Conservation (phyloP, 106 monocot genomes). For the Phalaenopsis aphrodite region DNA sequence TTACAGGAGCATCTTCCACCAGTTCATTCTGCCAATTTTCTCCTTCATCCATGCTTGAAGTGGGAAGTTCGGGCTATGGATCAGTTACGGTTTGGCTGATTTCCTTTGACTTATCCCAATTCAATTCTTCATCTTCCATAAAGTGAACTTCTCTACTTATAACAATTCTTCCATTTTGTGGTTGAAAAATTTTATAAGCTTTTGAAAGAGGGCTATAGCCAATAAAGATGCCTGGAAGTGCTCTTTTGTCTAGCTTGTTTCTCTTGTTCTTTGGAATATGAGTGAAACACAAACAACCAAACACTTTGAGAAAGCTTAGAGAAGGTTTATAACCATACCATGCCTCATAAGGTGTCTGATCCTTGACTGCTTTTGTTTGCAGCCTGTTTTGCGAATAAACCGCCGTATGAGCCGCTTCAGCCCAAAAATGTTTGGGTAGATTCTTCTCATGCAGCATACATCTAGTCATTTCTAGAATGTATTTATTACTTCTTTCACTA, state of each 20-base stretch:
- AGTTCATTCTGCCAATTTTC: background rate
- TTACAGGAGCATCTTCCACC: background rate
- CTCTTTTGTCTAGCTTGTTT: conserved; percentile 4
- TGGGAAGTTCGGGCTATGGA: no score
- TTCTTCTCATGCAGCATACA: conserved; percentile 5
- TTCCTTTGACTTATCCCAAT: background rate
- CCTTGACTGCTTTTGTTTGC: background rate
- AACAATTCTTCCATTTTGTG: background rate
- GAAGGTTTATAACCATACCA: conserved; percentile 4
- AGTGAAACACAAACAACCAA: conserved; percentile 6
- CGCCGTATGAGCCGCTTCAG: background rate
- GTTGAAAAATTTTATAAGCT: conserved; percentile 6
- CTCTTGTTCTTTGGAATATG: background rate
- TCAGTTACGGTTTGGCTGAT: no score
- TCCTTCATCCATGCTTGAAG: background rate
- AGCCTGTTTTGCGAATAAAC: background rate
- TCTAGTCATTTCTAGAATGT: conserved; percentile 5
- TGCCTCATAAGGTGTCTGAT: background rate
- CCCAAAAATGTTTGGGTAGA: background rate
- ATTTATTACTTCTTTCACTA: background rate
- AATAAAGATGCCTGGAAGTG: background rate
- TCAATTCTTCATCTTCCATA: conserved; percentile 6
- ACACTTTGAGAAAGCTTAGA: conserved; percentile 3
- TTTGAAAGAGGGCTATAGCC: background rate
- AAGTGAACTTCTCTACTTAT: conserved; percentile 11